Evolutionary conservation across 1,139 yeast species (phyloP).

Genomic region (Lodderomyces metapsilosis): DNA sequence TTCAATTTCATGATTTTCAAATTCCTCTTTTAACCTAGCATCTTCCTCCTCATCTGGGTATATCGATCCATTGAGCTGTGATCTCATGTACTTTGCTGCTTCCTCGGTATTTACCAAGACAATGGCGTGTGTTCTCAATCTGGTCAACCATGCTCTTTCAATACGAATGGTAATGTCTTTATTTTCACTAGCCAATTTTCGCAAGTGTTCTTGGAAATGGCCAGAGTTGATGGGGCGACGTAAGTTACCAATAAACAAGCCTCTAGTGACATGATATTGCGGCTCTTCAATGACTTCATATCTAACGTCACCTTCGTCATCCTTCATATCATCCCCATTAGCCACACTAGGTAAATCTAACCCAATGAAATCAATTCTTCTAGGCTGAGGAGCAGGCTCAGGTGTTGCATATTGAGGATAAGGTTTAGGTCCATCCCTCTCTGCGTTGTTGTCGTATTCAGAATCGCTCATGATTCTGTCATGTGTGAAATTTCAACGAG

Average conservation of each 20-base stretch:
- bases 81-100: constrained; percentile 37
- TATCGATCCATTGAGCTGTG: constrained; percentile 28
- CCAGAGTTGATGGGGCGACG: constrained; percentile 38
- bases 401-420: constrained; percentile 12
- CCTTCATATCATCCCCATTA: constrained; percentile 7
- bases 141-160: constrained; percentile 48
- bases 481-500: too few species aligned
- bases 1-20: constrained; percentile 21
- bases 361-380: constrained; percentile 26
- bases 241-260: constrained; percentile 43
- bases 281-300: constrained; percentile 32
- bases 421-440: constrained; percentile 15
- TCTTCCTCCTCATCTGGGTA: constrained; percentile 33
- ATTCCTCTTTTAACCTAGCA: constrained; percentile 20
- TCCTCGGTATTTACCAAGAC: constrained; percentile 38
- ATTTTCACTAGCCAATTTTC: constrained; percentile 24
- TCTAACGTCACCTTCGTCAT: constrained; percentile 26
- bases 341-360: constrained; percentile 16
- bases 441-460: constrained; percentile 9
- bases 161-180: constrained; percentile 21
- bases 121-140: constrained; percentile 41
- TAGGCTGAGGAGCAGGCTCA: constrained; percentile 3
- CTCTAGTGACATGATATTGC: constrained; percentile 38
- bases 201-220: constrained; percentile 35
- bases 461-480: constrained; percentile 6